phyloP scores from a whole-genome alignment of 73 alveolate species.

The Symbiodinium natans region DNA sequence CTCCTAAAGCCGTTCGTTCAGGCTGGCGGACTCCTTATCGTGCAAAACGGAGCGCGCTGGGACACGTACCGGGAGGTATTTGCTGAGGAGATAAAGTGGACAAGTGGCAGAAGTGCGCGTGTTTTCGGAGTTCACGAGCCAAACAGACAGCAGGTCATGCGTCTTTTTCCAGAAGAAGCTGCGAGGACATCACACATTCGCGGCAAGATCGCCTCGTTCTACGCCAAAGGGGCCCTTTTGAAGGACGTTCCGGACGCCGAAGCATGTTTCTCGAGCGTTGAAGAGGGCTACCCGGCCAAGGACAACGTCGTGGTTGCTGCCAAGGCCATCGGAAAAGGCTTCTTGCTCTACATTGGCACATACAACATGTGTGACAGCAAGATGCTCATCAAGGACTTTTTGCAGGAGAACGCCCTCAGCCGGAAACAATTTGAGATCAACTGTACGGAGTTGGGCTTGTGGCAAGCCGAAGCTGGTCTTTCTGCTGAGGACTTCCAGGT shows the following conservation, averaged over 20 bases:
- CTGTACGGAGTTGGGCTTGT: not conserved
- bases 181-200: not conserved
- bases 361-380: conserved; percentile 2
- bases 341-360: not conserved
- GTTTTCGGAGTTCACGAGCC: not conserved
- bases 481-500: not conserved
- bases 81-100: not conserved
- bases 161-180: not conserved
- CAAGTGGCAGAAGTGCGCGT: not conserved
- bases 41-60: not conserved
- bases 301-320: not conserved
- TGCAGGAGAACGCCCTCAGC: not conserved
- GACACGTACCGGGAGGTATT: not conserved
- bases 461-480: not conserved
- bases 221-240: not conserved
- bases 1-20: not conserved
- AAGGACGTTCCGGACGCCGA: not conserved
- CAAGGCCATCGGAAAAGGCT: not conserved
- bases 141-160: not conserved
- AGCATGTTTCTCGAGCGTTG: not conserved
- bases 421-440: not conserved
- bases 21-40: not conserved
- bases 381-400: not conserved
- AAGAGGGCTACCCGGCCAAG: conserved; percentile 1
- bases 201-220: not conserved